Evolutionary conservation across 768 basidiomycete genomes (phyloP).

Genomic region (Russula virescens): DNA sequence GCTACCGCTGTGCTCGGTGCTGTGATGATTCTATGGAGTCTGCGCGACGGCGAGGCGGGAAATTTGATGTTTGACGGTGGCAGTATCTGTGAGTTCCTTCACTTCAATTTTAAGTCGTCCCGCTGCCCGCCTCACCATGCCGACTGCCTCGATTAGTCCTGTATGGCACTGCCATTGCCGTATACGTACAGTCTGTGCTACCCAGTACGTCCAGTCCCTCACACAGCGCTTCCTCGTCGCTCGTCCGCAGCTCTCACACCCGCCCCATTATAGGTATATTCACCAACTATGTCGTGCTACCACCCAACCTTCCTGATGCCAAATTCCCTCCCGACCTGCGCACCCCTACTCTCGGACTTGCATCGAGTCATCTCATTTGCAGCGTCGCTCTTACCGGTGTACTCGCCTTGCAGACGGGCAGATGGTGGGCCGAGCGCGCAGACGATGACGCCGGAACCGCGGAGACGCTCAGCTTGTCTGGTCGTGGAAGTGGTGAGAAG

Average conservation of each 20-base stretch:
- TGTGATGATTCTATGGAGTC: conserved; percentile 68
- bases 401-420: conserved; percentile 72
- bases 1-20: conserved; percentile 54
- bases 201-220: conserved; percentile 52
- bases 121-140: not conserved
- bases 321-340: conserved; percentile 61
- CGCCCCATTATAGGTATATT: conserved; percentile 42
- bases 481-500: not conserved
- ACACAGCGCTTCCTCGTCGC: not conserved
- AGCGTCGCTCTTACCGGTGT: conserved; percentile 87
- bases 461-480: conserved; percentile 31
- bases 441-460: conserved; percentile 44
- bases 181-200: conserved; percentile 73
- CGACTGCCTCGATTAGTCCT: conserved; percentile 47
- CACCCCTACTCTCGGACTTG: conserved; percentile 65
- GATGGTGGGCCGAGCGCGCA: conserved; percentile 78
- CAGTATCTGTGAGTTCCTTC: conserved; percentile 63
- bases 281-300: conserved; percentile 42
- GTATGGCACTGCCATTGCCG: conserved; percentile 60
- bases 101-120: not conserved
- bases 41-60: conserved; percentile 68
- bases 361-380: conserved; percentile 79
- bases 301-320: conserved; percentile 38
- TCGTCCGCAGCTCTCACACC: conserved; percentile 15
- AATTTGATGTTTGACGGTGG: conserved; percentile 92